Evolutionary conservation across 192 early-diverging fungal genomes (phyloP).

Genomic region (Coemansia asiatica): DNA sequence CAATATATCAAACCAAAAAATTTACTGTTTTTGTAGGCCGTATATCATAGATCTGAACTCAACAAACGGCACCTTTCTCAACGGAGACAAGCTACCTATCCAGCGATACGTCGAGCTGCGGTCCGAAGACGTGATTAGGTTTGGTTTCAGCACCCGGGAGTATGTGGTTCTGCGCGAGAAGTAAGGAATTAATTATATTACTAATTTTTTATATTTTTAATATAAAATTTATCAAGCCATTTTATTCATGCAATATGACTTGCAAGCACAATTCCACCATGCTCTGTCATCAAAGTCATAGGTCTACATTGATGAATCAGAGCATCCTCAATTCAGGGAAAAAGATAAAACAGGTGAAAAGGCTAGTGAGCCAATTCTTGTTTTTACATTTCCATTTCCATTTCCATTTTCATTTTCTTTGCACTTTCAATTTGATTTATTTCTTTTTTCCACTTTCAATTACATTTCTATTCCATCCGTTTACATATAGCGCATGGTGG

Average conservation of each 20-base stretch:
- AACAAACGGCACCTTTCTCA: conserved; percentile 88
- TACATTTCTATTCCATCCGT: no score
- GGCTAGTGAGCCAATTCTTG: no score
- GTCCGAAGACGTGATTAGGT: conserved; percentile 80
- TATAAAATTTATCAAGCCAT: no score
- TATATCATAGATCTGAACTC: conserved; percentile 94
- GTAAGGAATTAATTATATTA: background rate
- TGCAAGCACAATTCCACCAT: no score
- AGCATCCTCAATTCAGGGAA: no score
- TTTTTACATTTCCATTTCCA: background rate
- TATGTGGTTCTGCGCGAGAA: conserved; percentile 83
- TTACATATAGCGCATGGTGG: conserved; percentile 34
- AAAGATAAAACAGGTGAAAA: no score
- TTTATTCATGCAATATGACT: no score
- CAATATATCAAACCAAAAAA: no score
- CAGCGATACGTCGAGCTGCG: conserved; percentile 84
- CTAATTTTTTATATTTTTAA: background rate
- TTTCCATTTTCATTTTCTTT: conserved; percentile 7
- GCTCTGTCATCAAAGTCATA: background rate
- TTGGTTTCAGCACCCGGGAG: conserved; percentile 88
- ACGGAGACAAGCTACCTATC: conserved; percentile 70
- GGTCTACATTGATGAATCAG: no score
- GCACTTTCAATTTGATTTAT: conserved; percentile 2
- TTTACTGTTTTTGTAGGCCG: no score
- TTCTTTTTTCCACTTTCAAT: background rate